Conservation (phyloP, 2,329 filamentous ascomycete genomes). For the Aquanectria penicillioides region DNA sequence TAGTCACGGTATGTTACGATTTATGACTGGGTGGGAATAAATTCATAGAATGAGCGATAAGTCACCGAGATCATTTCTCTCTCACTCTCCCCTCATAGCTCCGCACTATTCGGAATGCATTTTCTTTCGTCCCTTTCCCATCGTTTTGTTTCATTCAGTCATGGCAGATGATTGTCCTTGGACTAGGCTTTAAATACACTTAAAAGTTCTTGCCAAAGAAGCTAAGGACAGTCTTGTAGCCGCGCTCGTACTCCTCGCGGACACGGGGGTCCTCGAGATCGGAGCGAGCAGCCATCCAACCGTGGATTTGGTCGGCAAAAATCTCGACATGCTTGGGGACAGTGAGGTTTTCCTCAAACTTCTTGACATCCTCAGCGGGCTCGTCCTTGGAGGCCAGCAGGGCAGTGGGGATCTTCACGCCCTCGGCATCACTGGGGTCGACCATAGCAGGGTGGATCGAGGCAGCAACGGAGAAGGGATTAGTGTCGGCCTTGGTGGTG, state of each 20-base stretch:
- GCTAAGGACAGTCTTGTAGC: conserved; percentile 66
- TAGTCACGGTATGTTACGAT: not conserved
- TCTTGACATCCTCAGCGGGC: conserved; percentile 62
- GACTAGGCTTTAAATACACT: not conserved
- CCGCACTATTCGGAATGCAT: too few species aligned
- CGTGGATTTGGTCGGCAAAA: conserved; percentile 75
- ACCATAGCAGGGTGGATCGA: conserved; percentile 71
- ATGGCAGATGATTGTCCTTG: too few species aligned
- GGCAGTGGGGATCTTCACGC: conserved; percentile 69
- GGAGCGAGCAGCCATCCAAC: conserved; percentile 77
- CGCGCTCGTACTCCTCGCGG: conserved; percentile 70
- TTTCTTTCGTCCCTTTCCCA: not conserved
- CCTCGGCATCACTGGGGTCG: conserved; percentile 67
- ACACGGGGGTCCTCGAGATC: conserved; percentile 66
- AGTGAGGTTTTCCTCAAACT: conserved; percentile 64
- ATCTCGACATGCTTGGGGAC: conserved; percentile 70
- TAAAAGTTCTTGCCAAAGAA: conserved; percentile 66
- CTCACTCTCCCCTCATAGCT: too few species aligned
- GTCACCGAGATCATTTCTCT: not conserved
- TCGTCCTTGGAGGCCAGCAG: conserved; percentile 75
- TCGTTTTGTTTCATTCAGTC: not conserved
- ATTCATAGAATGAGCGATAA: not conserved
- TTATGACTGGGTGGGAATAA: conserved; percentile 7
- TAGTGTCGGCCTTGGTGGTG: conserved; percentile 58
- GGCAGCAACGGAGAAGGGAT: conserved; percentile 65